Conservation (phyloP, 2,329 filamentous ascomycete species). For the Aspergillus terreus region DNA sequence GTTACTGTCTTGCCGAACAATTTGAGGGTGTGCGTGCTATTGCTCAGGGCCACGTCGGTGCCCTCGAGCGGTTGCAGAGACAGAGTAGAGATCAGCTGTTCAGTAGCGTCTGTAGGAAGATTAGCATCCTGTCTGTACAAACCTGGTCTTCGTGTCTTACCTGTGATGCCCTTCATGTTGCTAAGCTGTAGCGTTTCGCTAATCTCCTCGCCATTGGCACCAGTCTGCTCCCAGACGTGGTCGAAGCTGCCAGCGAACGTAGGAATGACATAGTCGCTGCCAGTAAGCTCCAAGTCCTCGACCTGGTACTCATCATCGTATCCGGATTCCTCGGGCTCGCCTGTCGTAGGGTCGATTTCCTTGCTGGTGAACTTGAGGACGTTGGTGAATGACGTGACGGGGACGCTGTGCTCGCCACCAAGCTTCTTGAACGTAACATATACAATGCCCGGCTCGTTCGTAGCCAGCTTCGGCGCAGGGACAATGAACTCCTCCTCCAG, state of each 20-base stretch:
- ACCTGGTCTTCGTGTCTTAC: slow-evolving; percentile 52
- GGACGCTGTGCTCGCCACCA: slow-evolving; percentile 70
- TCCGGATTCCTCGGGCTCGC: slow-evolving; percentile 83
- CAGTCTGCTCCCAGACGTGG: slow-evolving; percentile 91
- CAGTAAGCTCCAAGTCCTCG: slow-evolving; percentile 83
- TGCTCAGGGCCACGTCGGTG: slow-evolving; percentile 83
- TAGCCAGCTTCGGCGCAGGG: slow-evolving; percentile 74
- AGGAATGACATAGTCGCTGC: slow-evolving; percentile 90
- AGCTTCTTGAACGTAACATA: slow-evolving; percentile 92
- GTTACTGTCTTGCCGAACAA: slow-evolving; percentile 91
- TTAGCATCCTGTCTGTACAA: slow-evolving; percentile 19
- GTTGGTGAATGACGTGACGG: slow-evolving; percentile 81
- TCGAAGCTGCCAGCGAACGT: slow-evolving; percentile 93
- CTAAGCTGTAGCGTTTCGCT: slow-evolving; percentile 87
- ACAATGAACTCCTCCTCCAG: slow-evolving; percentile 88
- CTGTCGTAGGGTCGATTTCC: slow-evolving; percentile 93
- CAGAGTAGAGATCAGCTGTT: slow-evolving; percentile 79
- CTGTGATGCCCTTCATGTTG: slow-evolving; percentile 85
- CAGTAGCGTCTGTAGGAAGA: slow-evolving; percentile 71
- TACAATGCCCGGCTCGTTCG: slow-evolving; percentile 85
- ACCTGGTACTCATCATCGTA: slow-evolving; percentile 99
- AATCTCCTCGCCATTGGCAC: slow-evolving; percentile 81
- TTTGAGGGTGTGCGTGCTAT: slow-evolving; percentile 90
- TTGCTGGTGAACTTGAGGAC: slow-evolving; percentile 95
- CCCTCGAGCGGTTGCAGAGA: slow-evolving; percentile 93